Evolutionary conservation across 495 filamentous ascomycete species (phyloP).

Genomic region (Xylaria acuta): DNA sequence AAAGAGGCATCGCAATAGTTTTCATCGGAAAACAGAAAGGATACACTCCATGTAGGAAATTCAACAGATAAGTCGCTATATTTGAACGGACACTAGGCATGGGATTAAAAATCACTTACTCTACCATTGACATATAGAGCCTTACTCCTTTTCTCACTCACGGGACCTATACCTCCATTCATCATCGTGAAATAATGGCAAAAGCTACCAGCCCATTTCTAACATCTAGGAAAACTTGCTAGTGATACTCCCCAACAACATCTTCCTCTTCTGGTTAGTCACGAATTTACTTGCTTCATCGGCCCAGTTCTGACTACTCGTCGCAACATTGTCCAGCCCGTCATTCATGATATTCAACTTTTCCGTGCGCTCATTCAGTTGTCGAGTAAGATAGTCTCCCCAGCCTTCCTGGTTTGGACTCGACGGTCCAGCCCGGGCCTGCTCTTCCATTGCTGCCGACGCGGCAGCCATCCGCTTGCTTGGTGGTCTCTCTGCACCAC

Average conservation of each 20-base stretch:
- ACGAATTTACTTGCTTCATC: conserved; percentile 88
- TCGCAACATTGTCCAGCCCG: conserved; percentile 78
- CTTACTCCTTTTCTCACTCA: background rate
- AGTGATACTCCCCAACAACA: conserved; percentile 69
- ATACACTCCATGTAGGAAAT: background rate
- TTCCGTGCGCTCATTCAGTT: conserved; percentile 89
- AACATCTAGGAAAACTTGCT: conserved; percentile 48
- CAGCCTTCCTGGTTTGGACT: conserved; percentile 61
- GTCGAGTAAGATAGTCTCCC: conserved; percentile 74
- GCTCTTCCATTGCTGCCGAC: conserved; percentile 51
- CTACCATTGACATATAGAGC: background rate
- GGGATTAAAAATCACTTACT: background rate
- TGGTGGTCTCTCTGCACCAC: conserved; percentile 84
- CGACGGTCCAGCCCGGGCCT: conserved; percentile 51
- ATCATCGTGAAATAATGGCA: background rate
- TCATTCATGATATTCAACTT: conserved; percentile 83
- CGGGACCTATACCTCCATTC: background rate
- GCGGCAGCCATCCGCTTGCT: conserved; percentile 72
- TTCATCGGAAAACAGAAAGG: background rate
- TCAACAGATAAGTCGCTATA: background rate
- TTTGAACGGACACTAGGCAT: background rate
- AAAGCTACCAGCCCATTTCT: background rate
- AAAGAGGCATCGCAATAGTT: background rate
- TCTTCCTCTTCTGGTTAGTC: conserved; percentile 80
- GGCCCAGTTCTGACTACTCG: conserved; percentile 80